Base-by-base conservation (phyloP, 192 early-diverging fungal species). In the Coemansia sp. region DNA sequence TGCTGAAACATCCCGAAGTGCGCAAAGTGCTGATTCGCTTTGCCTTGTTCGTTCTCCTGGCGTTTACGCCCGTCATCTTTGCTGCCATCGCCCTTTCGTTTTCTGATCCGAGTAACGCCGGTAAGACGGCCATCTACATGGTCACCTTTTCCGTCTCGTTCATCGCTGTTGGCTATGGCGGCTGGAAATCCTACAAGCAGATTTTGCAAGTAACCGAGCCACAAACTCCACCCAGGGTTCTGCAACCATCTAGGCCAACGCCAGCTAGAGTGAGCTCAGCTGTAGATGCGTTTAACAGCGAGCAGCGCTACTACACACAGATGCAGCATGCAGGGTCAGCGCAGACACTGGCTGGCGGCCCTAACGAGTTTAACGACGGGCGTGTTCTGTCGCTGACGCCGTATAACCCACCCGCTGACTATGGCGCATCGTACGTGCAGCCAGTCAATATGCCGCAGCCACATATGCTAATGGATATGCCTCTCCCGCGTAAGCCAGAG, bases 11-110 rank as follows among this genome's bases (percentile, higher is more conserved):
- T 55, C 62, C 70, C 22, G 63, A 71, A 16, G 70, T 36, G 29
- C 70, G 70, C 49, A 31, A 24, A 41, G 16, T 65, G 22, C 24
- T 65, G 24, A 65, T 65, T 49, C 31, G 62, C 27, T 65, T 29
- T 22, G 29, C 36, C 43, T 38, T 71, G 20, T 27, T 71, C n/a
- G 18, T 49, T 20, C n/a, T 71, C 12, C 70, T 71, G 2, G 46
- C 62, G 34, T 77, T 82, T 33, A 47, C 70, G 13, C 80, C 80
- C 15, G 42, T 82, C 20, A 75, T 82, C 38, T 74, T 82, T 57
- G 65, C 71, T 6, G 80, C 68, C 0, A 67, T 82, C 29, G 75
- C 76, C 9, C 54, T 82, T 60, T 62, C 72, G 12, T 74, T 82
- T 43, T 77, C 80, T 1, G 64, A 24, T 0, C 74, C 80, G 1